Evolutionary conservation across 441 rosid species (phyloP).

Genomic region (Geranium incanum): DNA sequence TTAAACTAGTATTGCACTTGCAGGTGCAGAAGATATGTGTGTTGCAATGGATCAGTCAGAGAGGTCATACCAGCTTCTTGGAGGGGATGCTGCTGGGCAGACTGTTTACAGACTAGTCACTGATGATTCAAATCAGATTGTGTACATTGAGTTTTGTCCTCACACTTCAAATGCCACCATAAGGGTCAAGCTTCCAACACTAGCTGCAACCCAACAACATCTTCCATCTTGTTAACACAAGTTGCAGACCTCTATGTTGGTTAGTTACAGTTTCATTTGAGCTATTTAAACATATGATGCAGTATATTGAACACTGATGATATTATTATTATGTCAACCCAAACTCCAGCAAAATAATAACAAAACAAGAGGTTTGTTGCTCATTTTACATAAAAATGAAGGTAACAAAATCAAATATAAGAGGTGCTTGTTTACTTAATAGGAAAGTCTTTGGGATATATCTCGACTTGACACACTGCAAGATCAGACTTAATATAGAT

Average conservation of each 20-base stretch:
- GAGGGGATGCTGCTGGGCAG: slow-evolving; percentile 66
- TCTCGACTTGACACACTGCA: not conserved
- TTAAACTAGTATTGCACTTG: not conserved
- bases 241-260: not conserved
- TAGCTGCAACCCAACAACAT: slow-evolving; percentile 34
- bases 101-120: slow-evolving; percentile 41
- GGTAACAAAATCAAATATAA: not conserved
- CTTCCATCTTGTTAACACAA: slow-evolving; percentile 10
- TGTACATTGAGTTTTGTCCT: slow-evolving; percentile 37
- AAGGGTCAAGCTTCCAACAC: slow-evolving; percentile 53
- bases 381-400: not conserved
- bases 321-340: no score
- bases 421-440: not conserved
- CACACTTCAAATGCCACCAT: slow-evolving; percentile 19
- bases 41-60: slow-evolving; percentile 70
- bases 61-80: slow-evolving; percentile 67
- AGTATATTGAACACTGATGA: not conserved
- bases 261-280: not conserved
- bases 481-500: not conserved
- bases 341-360: no score
- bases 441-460: not conserved
- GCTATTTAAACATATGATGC: no score
- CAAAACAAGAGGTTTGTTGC: no score
- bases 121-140: slow-evolving; percentile 27
- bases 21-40: slow-evolving; percentile 69